Conservation (phyloP, 1,139 yeast genomes). For the Geotrichum candidum region DNA sequence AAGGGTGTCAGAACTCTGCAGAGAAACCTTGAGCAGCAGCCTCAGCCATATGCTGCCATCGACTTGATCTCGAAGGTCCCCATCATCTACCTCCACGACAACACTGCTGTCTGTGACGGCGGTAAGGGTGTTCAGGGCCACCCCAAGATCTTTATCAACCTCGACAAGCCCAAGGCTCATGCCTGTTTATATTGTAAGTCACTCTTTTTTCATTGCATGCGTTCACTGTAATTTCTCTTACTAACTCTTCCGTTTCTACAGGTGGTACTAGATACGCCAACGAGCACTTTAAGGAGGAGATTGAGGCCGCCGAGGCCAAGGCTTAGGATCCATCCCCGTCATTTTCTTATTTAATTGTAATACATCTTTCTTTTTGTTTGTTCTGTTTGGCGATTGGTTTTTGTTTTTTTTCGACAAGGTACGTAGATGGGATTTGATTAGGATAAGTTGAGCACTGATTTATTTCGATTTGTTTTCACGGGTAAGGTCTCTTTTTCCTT, state of each 20-base stretch:
- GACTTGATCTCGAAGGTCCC: slow-evolving; percentile 76
- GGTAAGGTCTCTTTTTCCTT: no score
- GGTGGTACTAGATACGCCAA: slow-evolving; percentile 18
- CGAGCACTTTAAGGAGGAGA: slow-evolving; percentile 12
- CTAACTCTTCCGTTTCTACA: slow-evolving; percentile 2
- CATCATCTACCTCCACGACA: slow-evolving; percentile 53
- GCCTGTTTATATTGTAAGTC: slow-evolving; percentile 67
- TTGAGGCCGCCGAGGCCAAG: slow-evolving; percentile 15
- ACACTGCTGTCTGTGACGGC: slow-evolving; percentile 80
- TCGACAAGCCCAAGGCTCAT: slow-evolving; percentile 66
- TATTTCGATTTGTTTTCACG: no score
- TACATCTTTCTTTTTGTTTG: neutral
- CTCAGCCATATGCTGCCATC: slow-evolving; percentile 79
- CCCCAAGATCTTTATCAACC: slow-evolving; percentile 75
- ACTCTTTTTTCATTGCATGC: neutral
- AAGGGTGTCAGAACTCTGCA: slow-evolving; percentile 69
- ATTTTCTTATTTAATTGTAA: neutral
- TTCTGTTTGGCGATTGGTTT: neutral
- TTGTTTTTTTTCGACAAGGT: neutral
- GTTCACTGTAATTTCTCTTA: neutral
- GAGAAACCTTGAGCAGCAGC: slow-evolving; percentile 59
- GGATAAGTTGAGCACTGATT: no score
- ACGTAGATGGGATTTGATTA: neutral
- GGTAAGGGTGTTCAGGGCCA: slow-evolving; percentile 77
- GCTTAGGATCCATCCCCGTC: slow-evolving; percentile 2